Conservation (phyloP, 441 rosid genomes). For the Arabidopsis hybrid region DNA sequence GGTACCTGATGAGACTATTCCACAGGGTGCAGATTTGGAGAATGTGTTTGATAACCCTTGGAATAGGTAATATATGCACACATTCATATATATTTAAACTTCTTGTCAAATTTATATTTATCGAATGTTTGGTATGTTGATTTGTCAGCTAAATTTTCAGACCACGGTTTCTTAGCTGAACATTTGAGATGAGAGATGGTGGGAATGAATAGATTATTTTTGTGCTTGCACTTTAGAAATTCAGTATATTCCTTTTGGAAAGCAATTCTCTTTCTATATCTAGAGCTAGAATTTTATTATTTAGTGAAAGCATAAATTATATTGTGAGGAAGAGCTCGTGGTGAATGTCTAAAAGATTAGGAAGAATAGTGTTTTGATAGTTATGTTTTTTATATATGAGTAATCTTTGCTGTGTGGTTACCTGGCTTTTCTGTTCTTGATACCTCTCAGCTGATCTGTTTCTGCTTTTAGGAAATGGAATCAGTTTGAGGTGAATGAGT, state of each 20-base stretch:
- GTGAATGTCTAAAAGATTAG: conserved; percentile 10
- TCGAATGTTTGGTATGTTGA: conserved; percentile 19
- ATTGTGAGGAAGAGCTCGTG: conserved; percentile 24
- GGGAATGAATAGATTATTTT: conserved; percentile 6
- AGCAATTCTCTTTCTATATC: conserved; percentile 29
- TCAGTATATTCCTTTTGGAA: conserved; percentile 21
- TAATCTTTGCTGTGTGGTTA: conserved; percentile 25
- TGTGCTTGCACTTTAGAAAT: conserved; percentile 12
- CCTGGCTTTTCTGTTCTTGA: conserved; percentile 31
- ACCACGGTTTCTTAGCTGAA: conserved; percentile 13
- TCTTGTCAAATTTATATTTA: conserved; percentile 20
- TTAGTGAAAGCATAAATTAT: conserved; percentile 10
- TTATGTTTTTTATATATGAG: conserved; percentile 5
- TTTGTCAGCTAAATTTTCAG: conserved; percentile 17
- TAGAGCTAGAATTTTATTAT: conserved; percentile 13
- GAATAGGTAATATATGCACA: conserved; percentile 58
- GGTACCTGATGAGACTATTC: conserved; percentile 83
- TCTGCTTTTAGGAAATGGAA: conserved; percentile 70
- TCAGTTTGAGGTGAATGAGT: conserved; percentile 83
- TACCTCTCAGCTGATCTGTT: conserved; percentile 18
- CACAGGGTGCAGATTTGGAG: conserved; percentile 68
- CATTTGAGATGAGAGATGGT: conserved; percentile 14
- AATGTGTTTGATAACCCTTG: conserved; percentile 68
- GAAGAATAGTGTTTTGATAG: conserved; percentile 12
- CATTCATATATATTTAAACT: conserved; percentile 16